Base-by-base conservation (phyloP, 2,329 filamentous ascomycete species). In the Erysiphe pulchra region DNA sequence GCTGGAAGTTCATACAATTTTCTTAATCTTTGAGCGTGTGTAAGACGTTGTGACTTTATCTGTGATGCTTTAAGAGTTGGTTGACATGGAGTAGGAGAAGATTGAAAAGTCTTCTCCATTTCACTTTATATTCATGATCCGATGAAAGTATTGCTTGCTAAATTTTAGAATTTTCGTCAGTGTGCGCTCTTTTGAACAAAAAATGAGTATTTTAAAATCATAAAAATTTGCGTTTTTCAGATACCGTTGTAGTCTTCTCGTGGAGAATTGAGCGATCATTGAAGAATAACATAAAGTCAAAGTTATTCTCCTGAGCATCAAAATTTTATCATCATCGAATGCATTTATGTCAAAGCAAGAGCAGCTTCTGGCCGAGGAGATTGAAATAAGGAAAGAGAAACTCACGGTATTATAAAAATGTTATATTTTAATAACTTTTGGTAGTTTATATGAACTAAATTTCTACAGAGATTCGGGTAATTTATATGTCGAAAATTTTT, bases 171-270 rank as follows among this genome's bases (percentile, higher is more conserved):
- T 1, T 10, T 37, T 7, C 14, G 16, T 37, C 1, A 9, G 16
- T 37, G 3, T 3, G 20, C 3, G 6, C 6, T 6, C 20, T 24
- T 24, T 24, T 24, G n/a, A n/a, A 3, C 6, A 24, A 24, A 24
- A 24, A 24, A 24, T 3, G 6, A 24, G 6, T 24, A 3, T 24
- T 24, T 3, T 24, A 24, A 24, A 24, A 6, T 6, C 6, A 6
- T 3, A 24, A 24, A 3, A 3, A 24, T 37, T 60, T 58, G 50
- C 49, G 56, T 61, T 67, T 70, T 71, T 90, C 82, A 90, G 82
- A 90, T 90, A 90, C 82, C 82, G 82, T 90, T 87, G 81, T 90
- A 90, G 82, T 90, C 81, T 80, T 61, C 57, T 60, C 57, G 49
- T 50, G 57, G 62, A 79, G 77, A 73, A 69, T 70, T 66, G 66